Evolutionary conservation across 345 rosid genomes (phyloP).

Genomic region (Orychophragmus violaceus): DNA sequence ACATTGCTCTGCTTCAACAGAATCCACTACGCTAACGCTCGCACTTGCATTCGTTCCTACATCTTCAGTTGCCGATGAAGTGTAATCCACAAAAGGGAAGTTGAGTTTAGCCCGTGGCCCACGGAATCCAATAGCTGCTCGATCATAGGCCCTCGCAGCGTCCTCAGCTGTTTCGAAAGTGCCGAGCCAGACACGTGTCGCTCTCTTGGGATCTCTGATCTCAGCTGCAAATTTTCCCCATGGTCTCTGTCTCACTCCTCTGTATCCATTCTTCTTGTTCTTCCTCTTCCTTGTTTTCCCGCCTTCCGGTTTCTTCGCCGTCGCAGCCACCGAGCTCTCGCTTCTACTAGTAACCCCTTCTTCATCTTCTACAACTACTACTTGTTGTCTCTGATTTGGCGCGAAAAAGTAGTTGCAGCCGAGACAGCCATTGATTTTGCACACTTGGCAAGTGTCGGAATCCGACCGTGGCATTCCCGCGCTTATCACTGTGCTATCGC

Average conservation of each 20-base stretch:
- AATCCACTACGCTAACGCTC: conserved; percentile 1
- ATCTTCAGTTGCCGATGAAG: background rate
- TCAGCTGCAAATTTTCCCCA: conserved; percentile 99
- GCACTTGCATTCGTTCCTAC: background rate
- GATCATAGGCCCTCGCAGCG: conserved; percentile 90
- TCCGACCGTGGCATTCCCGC: conserved; percentile 35
- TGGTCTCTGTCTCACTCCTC: conserved; percentile 97
- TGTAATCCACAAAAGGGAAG: conserved; percentile 52
- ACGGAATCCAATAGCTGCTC: conserved; percentile 62
- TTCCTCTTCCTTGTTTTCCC: conserved; percentile 31
- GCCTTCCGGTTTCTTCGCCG: conserved; percentile 14
- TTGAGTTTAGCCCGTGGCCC: conserved; percentile 64
- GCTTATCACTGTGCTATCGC: conserved; percentile 24
- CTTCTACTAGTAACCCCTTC: background rate
- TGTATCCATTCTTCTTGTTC: conserved; percentile 54
- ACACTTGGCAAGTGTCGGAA: conserved; percentile 53
- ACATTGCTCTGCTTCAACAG: conserved; percentile 26
- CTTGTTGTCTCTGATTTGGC: conserved; percentile 22
- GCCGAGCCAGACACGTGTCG: conserved; percentile 87
- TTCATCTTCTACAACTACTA: background rate
- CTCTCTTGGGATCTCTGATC: conserved; percentile 82
- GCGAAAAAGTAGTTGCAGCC: conserved; percentile 80
- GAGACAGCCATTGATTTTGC: conserved; percentile 60
- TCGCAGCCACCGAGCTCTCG: background rate
- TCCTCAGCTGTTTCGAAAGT: conserved; percentile 86